Evolutionary conservation across 2,329 filamentous ascomycete genomes (phyloP).

Genomic region (Thelonectria blattea): DNA sequence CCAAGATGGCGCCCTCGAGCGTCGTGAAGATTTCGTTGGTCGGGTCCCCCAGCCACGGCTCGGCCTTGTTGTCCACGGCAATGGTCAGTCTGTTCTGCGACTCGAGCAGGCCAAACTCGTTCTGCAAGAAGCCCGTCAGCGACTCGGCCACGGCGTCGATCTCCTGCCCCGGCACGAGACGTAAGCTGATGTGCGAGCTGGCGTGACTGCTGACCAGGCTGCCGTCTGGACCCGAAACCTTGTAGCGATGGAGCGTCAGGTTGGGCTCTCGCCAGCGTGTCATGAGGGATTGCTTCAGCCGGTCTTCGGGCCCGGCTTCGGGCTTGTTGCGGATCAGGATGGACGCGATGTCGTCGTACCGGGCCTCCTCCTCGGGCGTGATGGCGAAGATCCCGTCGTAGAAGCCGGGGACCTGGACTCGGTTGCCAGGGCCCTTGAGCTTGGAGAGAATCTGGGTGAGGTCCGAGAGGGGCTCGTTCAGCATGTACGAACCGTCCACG

Average conservation of each 20-base stretch:
- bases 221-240: conserved; percentile 89
- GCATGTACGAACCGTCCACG: conserved; percentile 90
- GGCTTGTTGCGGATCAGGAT: conserved; percentile 77
- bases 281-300: conserved; percentile 86
- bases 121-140: conserved; percentile 70
- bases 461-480: conserved; percentile 92
- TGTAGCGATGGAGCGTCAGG: conserved; percentile 90
- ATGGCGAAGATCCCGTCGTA: conserved; percentile 83
- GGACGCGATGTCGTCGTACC: conserved; percentile 84
- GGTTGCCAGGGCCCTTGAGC: conserved; percentile 80
- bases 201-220: conserved; percentile 91
- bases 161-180: conserved; percentile 92
- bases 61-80: conserved; percentile 89
- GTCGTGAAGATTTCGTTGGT: conserved; percentile 90
- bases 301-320: conserved; percentile 61
- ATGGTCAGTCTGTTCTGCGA: conserved; percentile 83
- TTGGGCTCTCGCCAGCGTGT: conserved; percentile 95
- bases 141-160: conserved; percentile 75
- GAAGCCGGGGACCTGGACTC: conserved; percentile 84
- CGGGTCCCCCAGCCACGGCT: conserved; percentile 94
- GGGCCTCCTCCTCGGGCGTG: conserved; percentile 74
- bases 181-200: conserved; percentile 85
- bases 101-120: conserved; percentile 75
- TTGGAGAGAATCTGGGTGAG: conserved; percentile 82
- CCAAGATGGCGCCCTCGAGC: conserved; percentile 82